Percentiles rank a stretch among this genome's conserved stretches.
phyloP scores from a whole-genome alignment of 306 rosid genomes.

The Sphenostylis stenocarpa region DNA sequence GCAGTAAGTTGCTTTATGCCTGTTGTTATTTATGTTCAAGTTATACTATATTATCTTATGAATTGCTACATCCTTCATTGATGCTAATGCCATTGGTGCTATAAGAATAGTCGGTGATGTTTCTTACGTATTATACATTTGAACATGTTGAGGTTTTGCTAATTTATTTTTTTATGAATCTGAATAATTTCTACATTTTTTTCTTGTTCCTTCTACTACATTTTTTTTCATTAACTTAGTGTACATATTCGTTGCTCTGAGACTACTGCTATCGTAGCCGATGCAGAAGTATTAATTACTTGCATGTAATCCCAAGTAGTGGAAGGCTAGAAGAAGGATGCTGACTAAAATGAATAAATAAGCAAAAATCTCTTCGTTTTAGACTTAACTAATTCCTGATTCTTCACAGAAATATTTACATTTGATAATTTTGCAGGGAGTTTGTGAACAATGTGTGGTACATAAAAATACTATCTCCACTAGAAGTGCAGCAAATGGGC shows the following conservation, averaged over 20 bases:
- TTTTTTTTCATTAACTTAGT: background rate
- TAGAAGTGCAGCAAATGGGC: constrained; percentile 71
- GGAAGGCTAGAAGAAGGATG: background rate
- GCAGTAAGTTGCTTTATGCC: constrained; percentile 59
- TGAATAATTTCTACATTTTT: background rate
- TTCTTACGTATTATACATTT: background rate
- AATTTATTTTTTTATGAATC: background rate
- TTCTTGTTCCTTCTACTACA: background rate
- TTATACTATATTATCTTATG: background rate
- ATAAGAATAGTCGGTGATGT: background rate
- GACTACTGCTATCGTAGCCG: background rate
- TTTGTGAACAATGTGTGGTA: constrained; percentile 73
- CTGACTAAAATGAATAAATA: background rate
- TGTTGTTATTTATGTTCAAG: background rate
- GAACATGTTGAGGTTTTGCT: background rate
- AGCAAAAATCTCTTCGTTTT: background rate
- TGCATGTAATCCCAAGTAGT: background rate
- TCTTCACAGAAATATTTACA: constrained; percentile 1
- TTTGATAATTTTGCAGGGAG: constrained; percentile 50
- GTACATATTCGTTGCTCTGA: background rate
- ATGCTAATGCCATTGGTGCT: background rate
- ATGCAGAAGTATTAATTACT: background rate
- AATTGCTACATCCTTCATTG: background rate
- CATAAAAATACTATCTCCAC: constrained; percentile 69
- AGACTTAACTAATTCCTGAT: background rate